Evolutionary conservation across 2,329 filamentous ascomycete genomes (phyloP).

Genomic region (Celoporthe dispersa): DNA sequence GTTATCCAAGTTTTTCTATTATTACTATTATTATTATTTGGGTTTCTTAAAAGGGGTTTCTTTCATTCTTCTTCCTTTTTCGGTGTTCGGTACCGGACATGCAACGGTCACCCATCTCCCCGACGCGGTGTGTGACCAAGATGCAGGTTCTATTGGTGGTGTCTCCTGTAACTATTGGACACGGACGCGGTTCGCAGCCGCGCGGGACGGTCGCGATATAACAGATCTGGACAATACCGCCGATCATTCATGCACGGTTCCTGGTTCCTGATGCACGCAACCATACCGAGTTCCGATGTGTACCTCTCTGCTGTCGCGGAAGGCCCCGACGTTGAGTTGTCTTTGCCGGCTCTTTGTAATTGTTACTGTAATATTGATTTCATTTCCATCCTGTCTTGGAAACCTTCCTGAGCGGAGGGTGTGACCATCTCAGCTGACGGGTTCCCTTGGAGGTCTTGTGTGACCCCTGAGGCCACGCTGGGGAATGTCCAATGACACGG

Average conservation of each 20-base stretch:
- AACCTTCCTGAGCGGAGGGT: neutral
- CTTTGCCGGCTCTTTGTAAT: neutral
- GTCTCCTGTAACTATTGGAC: neutral
- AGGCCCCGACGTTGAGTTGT: no score
- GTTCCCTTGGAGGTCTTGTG: neutral
- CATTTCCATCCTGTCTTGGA: neutral
- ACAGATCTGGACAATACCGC: neutral
- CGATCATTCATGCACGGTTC: slow-evolving; percentile 6
- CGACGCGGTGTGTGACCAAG: neutral
- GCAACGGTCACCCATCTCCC: neutral
- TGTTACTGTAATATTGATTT: neutral
- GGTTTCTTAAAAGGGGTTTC: no score
- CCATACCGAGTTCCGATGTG: neutral
- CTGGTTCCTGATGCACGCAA: neutral
- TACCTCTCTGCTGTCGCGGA: neutral
- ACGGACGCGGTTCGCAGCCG: neutral
- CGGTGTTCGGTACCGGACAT: neutral
- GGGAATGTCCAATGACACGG: neutral
- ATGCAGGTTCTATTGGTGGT: neutral
- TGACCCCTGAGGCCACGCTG: neutral
- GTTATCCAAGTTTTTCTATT: neutral
- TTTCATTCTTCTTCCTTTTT: no score
- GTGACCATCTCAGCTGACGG: neutral
- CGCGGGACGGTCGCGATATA: neutral
- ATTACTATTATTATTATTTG: no score